Evolutionary conservation across 371 early-diverging fungal species (phyloP), one percentile per base, ranked within the genome.

Genomic region (Syncephalastrum racemosum): DNA sequence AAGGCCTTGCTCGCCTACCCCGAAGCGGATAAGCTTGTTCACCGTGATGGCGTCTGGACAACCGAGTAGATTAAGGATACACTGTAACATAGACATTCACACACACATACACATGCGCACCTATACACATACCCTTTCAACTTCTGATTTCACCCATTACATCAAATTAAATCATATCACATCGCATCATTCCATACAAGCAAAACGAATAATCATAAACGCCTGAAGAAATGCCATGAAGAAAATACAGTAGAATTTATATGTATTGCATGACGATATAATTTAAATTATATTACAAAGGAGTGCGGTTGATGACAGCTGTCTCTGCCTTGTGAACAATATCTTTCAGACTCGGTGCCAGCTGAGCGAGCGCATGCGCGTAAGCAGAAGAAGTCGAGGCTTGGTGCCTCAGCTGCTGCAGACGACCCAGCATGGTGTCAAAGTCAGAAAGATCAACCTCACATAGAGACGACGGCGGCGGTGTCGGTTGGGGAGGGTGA

Each of bases 1-100:
- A 56, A 60, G 45, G 60, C 58, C 8, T 45, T 67, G 24, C 14
- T 31, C 3, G 24, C 40, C 19, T 60, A 57, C 41, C 63, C 68
- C 0, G 43, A 59, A 8, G 55, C 53, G 43, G 51, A 52, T 14
- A 40, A 53, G 15, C 46, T 65, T 44, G 42, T 60, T 15, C 16
- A 41, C 16, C 57, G 54, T 3, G 45, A 65, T 49, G 65, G 65
- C 14, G 7, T 15, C 16, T 57, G 50, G 36, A 15, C 42, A n/a
- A 14, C 47, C 42, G 53, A 53, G 27, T 27, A 27, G 7, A 27
- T 27, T 27, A 4, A 4, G 4, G 4, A 4, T 27, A 27, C 27
- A 27, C 7, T 27, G 27, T 27, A 27, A 27, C 27, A 27, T 27
- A 27, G 6, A 27, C 27, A 27, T 3, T 6, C 7, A 27, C 6